phyloP scores from a whole-genome alignment of 2,329 filamentous ascomycete genomes.

The Sphaerostilbella broomeana region DNA sequence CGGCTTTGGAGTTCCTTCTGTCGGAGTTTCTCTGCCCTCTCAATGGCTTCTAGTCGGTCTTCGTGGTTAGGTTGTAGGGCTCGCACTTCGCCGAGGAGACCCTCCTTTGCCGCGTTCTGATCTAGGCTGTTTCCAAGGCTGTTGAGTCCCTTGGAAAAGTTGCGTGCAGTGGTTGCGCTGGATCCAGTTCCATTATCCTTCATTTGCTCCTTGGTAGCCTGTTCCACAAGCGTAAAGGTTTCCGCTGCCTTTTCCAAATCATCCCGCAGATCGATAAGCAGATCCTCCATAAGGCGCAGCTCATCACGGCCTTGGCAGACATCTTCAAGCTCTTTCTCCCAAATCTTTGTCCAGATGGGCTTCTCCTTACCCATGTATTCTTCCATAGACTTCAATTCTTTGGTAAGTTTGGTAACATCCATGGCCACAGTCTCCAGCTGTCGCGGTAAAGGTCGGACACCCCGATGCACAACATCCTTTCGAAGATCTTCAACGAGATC shows the following conservation, averaged over 20 bases:
- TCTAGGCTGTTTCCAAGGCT: slow-evolving; percentile 54
- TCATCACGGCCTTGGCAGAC: slow-evolving; percentile 95
- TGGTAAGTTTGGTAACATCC: slow-evolving; percentile 73
- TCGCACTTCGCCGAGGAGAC: slow-evolving; percentile 84
- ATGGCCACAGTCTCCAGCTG: slow-evolving; percentile 86
- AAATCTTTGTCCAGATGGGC: slow-evolving; percentile 97
- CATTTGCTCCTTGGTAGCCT: slow-evolving; percentile 97
- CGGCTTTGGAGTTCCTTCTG: slow-evolving; percentile 81
- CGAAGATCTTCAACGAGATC: slow-evolving; percentile 93
- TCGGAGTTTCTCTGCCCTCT: slow-evolving; percentile 87
- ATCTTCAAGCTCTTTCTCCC: slow-evolving; percentile 94
- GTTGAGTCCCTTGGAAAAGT: slow-evolving; percentile 49
- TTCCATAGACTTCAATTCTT: slow-evolving; percentile 89
- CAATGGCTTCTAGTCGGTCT: slow-evolving; percentile 86
- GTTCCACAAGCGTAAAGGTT: slow-evolving; percentile 91
- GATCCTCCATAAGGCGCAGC: slow-evolving; percentile 91
- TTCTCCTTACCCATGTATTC: slow-evolving; percentile 89
- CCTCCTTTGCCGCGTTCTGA: slow-evolving; percentile 79
- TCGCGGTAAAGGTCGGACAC: slow-evolving; percentile 81
- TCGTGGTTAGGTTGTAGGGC: slow-evolving; percentile 94
- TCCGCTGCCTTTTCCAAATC: slow-evolving; percentile 91
- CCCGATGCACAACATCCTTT: slow-evolving; percentile 90
- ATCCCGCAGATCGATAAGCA: slow-evolving; percentile 85
- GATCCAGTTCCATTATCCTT: slow-evolving; percentile 57
- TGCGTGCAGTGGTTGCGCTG: slow-evolving; percentile 45